phyloP scores from a whole-genome alignment of 352 stramenopile genomes.

The Phytophthora meadii region DNA sequence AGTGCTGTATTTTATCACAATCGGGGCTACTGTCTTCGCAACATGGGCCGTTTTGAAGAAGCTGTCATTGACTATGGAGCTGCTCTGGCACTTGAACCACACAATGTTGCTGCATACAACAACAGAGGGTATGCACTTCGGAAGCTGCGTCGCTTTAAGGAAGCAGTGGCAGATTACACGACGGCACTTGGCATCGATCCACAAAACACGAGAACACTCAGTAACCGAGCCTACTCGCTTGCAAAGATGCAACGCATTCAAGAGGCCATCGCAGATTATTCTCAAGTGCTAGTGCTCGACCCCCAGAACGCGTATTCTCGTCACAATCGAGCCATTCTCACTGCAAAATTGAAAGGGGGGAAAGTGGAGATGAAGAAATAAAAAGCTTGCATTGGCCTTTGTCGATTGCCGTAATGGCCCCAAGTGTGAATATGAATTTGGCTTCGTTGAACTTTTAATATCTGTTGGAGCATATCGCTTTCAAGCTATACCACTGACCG shows the following conservation, averaged over 20 bases:
- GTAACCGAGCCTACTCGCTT: conserved; percentile 87
- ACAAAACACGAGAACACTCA: conserved; percentile 81
- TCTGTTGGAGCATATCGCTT: no score
- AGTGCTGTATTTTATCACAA: conserved; percentile 90
- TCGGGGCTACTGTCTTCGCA: conserved; percentile 85
- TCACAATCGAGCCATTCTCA: conserved; percentile 87
- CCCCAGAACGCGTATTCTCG: conserved; percentile 80
- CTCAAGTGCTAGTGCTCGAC: conserved; percentile 72
- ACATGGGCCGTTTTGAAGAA: conserved; percentile 76
- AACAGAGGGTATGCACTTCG: conserved; percentile 87
- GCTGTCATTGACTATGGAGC: conserved; percentile 74
- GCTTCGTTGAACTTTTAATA: no score
- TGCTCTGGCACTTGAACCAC: conserved; percentile 66
- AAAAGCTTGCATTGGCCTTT: neutral
- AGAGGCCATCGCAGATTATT: conserved; percentile 81
- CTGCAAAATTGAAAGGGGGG: conserved; percentile 71
- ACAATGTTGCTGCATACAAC: conserved; percentile 82
- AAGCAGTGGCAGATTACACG: conserved; percentile 81
- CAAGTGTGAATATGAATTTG: no score
- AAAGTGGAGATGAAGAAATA: conserved; percentile 41
- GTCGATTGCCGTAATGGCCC: no score
- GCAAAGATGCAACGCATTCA: conserved; percentile 80
- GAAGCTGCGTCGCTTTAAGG: conserved; percentile 72
- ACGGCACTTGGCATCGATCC: conserved; percentile 74
- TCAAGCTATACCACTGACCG: no score